Base-by-base conservation (phyloP, 225 moss, liverwort and hornwort genomes). In the Antitrichia curtipendula region DNA sequence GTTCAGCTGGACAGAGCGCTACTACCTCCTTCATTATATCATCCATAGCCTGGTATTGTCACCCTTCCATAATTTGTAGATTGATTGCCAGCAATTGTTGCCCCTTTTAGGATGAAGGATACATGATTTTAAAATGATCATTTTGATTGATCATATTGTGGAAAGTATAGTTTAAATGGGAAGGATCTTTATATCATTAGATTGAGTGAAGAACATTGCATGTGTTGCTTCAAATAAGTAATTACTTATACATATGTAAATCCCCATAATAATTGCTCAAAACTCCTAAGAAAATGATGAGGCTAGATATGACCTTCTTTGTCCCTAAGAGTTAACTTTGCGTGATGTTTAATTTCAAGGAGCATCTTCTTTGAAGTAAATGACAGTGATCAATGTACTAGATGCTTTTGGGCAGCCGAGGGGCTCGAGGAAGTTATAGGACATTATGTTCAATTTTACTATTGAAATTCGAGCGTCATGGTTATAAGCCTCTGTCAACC, bases 1-100 rank as follows among this genome's bases (percentile, higher is more conserved):
- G n/a, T 93, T 93, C 78, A 93, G 93, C 81, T 93, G 93, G 91
- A 93, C 93, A 32, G 93, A 93, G 91, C 93, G 91, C 86, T 93
- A 91, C 76, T 90, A 91, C 36, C 91, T 91, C 77, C 90, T 93
- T 34, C 90, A 93, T 83, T 82, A 91, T 52, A 89, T 93, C 41
- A 93, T 93, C 29, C 89, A 91, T 86, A 84, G 68, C 91, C 84
- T 91, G 90, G 93, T 93, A n/a, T 25, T 25, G 82, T n/a, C 58
- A 58, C 72, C 63, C 40, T 43, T 31, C 82, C 63, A 86, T 71
- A 8, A 47, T 38, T 81, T 12, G 53, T 49, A 38, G 28, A 47
- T 69, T 71, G 58, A 17, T 36, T 70, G 24, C 43, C 31, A 65
- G 74, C 18, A 38, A 65, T 58, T 54, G 21, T 63, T 49, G 24